Evolutionary conservation across 768 basidiomycete genomes (phyloP), one percentile per base, ranked within the genome.

Genomic region (Phlebiopsis flavidoalba): DNA sequence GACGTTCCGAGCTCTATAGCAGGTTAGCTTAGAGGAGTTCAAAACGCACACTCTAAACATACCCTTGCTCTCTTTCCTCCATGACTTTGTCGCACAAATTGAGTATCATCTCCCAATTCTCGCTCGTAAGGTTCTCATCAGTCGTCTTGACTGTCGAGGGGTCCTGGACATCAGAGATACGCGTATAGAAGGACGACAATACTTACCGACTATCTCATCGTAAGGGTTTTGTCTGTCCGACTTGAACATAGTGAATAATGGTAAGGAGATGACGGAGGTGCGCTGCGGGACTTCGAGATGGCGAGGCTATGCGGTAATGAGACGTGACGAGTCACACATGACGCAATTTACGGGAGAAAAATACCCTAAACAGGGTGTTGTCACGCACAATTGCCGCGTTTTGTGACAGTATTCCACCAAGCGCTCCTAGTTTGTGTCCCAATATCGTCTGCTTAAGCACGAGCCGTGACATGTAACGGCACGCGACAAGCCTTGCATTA

Each of bases 71-170:
- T 1, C 92, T 89, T 64, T 99, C 96, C 12, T 95, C 94, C 33
- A 81, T 79, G 6, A 99, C 95, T 75, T 97, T 97, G 77, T 99
- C 97, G 67, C 95, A 97, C n/a, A 98, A 74, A 67, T 91, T 93
- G 53, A 98, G 71, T 63, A 95, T 93, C 60, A 94, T 79, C 71
- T 95, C 95, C 97, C 97, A 99, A 74, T 97, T 92, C 76, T 97
- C 96, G 58, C 82, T 80, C 0, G 95, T 95, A 60, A 95, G 79
- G 72, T 94, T 95, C 83, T 98, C 97, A 72, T 95, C 93, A n/a
- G 97, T 99, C 36, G 96, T 91, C 76, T 97, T 96, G 67, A 75
- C 95, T 97, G 74, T 22, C 36, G 52, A 31, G 33, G 31, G 24
- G 52, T 3, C 26, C 8, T 22, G 8, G 63, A 24, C 40, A 47